Conservation (phyloP, 177 flowering plant species). For the Vitis hybrid region DNA sequence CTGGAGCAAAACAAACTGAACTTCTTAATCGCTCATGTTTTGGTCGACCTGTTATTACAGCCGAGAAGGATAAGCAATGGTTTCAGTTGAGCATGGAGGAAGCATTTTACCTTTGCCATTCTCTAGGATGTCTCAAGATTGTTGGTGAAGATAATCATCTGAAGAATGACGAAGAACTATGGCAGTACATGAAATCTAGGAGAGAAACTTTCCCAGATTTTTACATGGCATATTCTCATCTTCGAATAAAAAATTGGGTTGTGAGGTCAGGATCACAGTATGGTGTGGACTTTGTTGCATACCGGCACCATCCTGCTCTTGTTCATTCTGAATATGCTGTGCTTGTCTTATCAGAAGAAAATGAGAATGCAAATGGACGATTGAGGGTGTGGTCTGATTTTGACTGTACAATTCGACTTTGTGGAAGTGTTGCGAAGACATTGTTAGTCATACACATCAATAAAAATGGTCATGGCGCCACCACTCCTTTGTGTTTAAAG, state of each 20-base stretch:
- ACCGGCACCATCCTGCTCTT: slow-evolving; percentile 63
- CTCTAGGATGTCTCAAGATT: slow-evolving; percentile 51
- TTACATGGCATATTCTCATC: slow-evolving; percentile 65
- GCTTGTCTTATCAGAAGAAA: slow-evolving; percentile 43
- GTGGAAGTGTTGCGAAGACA: slow-evolving; percentile 73
- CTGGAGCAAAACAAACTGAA: slow-evolving; percentile 39
- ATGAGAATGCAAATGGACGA: slow-evolving; percentile 32
- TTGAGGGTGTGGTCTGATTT: slow-evolving; percentile 65
- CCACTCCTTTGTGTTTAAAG: slow-evolving; percentile 38
- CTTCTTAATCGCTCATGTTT: slow-evolving; percentile 57
- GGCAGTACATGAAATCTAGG: slow-evolving; percentile 45
- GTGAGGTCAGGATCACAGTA: slow-evolving; percentile 65
- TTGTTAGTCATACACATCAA: slow-evolving; percentile 42
- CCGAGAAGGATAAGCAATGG: slow-evolving; percentile 59
- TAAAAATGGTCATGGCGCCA: slow-evolving; percentile 19
- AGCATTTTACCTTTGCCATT: slow-evolving; percentile 46
- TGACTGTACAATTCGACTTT: slow-evolving; percentile 50
- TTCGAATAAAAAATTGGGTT: slow-evolving; percentile 66
- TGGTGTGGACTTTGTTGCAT: slow-evolving; percentile 79
- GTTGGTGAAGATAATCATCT: slow-evolving; percentile 23
- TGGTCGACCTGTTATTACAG: slow-evolving; percentile 47
- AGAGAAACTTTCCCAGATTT: slow-evolving; percentile 39
- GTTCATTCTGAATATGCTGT: slow-evolving; percentile 80
- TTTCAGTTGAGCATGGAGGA: slow-evolving; percentile 58
- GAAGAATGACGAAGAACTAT: slow-evolving; percentile 35